Conservation (phyloP, 148 eudicot genomes). For the Mesembryanthemum crystallinum region DNA sequence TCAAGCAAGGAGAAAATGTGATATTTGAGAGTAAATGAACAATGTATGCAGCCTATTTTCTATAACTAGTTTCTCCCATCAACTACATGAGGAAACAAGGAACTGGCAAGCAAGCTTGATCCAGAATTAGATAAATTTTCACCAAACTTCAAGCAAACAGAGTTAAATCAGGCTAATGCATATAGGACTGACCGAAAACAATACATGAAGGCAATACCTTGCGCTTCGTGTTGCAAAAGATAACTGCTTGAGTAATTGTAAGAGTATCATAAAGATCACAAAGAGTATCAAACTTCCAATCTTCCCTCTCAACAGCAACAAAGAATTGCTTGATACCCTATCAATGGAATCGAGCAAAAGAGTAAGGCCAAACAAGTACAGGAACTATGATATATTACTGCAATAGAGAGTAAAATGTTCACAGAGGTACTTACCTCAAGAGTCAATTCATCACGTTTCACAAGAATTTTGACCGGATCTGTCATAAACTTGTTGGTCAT, state of each 20-base stretch:
- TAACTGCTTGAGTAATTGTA: constrained; percentile 94
- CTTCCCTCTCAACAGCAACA: constrained; percentile 93
- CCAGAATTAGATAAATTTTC: too few species aligned
- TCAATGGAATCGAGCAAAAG: constrained; percentile 10
- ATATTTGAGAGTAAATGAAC: too few species aligned
- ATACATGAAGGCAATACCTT: constrained; percentile 44
- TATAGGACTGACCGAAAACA: neutral
- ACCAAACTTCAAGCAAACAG: neutral
- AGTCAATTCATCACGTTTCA: constrained; percentile 98
- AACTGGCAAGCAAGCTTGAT: too few species aligned
- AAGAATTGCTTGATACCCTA: constrained; percentile 99
- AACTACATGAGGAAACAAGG: too few species aligned
- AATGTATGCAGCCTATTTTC: neutral
- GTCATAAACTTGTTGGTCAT: constrained; percentile 96
- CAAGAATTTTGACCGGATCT: constrained; percentile 92
- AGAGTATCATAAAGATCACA: constrained; percentile 96
- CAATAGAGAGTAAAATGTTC: neutral
- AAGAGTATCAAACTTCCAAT: constrained; percentile 94
- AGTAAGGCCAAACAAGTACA: neutral
- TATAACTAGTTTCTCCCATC: too few species aligned
- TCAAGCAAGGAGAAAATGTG: neutral
- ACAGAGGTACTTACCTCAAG: constrained; percentile 56
- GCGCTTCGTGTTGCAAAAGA: constrained; percentile 91
- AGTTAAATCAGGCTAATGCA: neutral
- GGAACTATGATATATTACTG: neutral